Conservation (phyloP, 2,329 filamentous ascomycete species). For the Ophioceras dolichostomum region DNA sequence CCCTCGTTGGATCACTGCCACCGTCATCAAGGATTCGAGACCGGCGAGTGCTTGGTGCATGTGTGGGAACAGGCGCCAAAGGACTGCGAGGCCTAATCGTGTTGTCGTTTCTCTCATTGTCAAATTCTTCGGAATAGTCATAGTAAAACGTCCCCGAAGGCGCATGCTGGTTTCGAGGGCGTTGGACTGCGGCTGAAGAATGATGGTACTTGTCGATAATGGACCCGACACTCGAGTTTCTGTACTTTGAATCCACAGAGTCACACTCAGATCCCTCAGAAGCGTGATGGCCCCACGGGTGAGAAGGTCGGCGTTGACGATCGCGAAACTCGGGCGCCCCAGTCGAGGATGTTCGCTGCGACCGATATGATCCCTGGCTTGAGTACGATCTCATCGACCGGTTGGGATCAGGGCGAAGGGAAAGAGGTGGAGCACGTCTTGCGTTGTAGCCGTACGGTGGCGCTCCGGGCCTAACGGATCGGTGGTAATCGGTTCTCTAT, state of each 20-base stretch:
- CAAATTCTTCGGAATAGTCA: constrained; percentile 40
- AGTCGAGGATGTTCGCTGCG: constrained; percentile 21
- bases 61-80: constrained; percentile 14
- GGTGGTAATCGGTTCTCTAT: constrained; percentile 21
- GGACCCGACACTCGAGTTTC: constrained; percentile 36
- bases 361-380: constrained; percentile 9
- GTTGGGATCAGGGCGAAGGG: constrained; percentile 25
- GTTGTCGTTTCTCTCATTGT: constrained; percentile 10
- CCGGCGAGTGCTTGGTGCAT: constrained; percentile 1
- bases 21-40: background rate
- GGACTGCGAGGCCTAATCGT: constrained; percentile 8
- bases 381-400: constrained; percentile 25
- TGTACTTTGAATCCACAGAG: constrained; percentile 23
- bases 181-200: constrained; percentile 13
- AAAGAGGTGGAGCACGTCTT: constrained; percentile 24
- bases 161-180: constrained; percentile 9
- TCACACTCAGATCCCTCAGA: constrained; percentile 19
- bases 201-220: constrained; percentile 34
- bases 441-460: constrained; percentile 19
- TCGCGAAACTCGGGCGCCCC: background rate
- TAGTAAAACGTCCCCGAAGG: constrained; percentile 30
- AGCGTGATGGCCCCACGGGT: constrained; percentile 15
- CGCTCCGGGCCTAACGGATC: constrained; percentile 24
- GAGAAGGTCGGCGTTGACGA: constrained; percentile 6
- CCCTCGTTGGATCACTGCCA: background rate